Evolutionary conservation across 2,329 filamentous ascomycete species (phyloP), one percentile per base, ranked within the genome.

Genomic region (Plenodomus tracheiphilus): DNA sequence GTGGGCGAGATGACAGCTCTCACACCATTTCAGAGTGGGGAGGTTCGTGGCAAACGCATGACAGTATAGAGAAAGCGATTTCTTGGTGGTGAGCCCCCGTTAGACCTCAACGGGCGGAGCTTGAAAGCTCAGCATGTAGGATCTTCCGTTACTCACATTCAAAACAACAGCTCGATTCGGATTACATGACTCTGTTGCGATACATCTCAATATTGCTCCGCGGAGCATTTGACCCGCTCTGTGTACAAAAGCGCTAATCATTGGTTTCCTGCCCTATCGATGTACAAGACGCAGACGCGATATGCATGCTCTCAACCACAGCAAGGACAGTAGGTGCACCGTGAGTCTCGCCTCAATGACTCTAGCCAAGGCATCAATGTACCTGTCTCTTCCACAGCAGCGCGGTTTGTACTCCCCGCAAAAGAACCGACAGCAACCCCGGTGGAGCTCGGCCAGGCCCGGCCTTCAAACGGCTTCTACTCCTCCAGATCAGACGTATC

Each of bases 321-420:
- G 43, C 43, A 45, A 45, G 43, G 43, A 36, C 43, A 45, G 4
- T n/a, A 30, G 36, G 43, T 21, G 43, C 38, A 45, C 43, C 43
- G 43, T 39, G 43, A 34, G 34, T 17, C 32, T 11, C 41, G 41
- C 41, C 35, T 43, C 41, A 36, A 32, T 32, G 28, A 32, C 28
- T 32, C 6, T 10, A 43, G 34, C 20, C 17, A 42, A 42, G 19
- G 18, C 34, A 43, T 16, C 41, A n/a, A 38, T 38, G 41, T 43
- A 43, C 40, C 40, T 42, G 25, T 30, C 30, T 30, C 32, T 20
- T 35, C 32, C 41, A 43, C 41, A 37, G 41, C n/a, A 30, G 37
- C 37, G 8, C 13, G 37, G 19, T 17, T 30, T 43, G 41, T 43
- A 43, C 41, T 15, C 32, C 19, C 32, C 20, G 16, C 13, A 34